A percentile compares a stretch with the other conserved stretches of the same genome.
Evolutionary conservation across 2,329 filamentous ascomycete genomes (phyloP).

Genomic region (Aspergillus japonicus): DNA sequence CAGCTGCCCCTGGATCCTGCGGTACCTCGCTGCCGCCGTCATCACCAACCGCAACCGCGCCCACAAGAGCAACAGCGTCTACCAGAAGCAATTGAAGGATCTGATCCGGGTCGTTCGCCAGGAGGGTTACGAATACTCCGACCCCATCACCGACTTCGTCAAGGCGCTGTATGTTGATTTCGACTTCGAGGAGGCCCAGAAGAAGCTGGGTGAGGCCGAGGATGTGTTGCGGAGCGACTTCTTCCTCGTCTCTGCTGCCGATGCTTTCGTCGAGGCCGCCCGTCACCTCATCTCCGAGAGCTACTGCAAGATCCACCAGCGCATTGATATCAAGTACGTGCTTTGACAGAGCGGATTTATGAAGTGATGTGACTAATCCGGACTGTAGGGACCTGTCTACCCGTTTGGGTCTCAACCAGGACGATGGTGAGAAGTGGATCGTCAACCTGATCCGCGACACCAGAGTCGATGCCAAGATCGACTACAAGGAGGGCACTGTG

Average conservation of each 20-base stretch:
- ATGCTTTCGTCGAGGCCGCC: conserved; percentile 89
- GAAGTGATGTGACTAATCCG: conserved; percentile 18
- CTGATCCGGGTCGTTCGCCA: conserved; percentile 92
- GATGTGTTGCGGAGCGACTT: conserved; percentile 91
- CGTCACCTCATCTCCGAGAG: conserved; percentile 96
- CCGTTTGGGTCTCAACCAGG: conserved; percentile 84
- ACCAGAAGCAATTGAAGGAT: conserved; percentile 99
- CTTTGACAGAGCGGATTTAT: conserved; percentile 7
- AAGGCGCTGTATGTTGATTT: conserved; percentile 95
- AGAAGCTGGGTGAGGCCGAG: conserved; percentile 81
- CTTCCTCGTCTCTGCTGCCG: conserved; percentile 82
- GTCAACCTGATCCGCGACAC: conserved; percentile 99
- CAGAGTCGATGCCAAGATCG: conserved; percentile 96
- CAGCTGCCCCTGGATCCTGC: conserved; percentile 90
- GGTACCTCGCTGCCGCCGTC: conserved; percentile 90
- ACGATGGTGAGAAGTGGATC: conserved; percentile 99
- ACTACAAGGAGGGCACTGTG: conserved; percentile 97
- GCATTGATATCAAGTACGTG: conserved; percentile 87
- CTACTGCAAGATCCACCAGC: conserved; percentile 99
- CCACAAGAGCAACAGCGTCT: conserved; percentile 73
- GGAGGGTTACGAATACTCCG: conserved; percentile 95
- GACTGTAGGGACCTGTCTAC: conserved; percentile 72
- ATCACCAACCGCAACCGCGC: conserved; percentile 85
- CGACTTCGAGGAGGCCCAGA: conserved; percentile 94
- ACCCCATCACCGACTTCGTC: conserved; percentile 94